These are phyloP conservation scores for Colletotrichum sp. DNA, from an alignment of 2,329 filamentous ascomycete species.

Conservation along the genomic window DNA sequence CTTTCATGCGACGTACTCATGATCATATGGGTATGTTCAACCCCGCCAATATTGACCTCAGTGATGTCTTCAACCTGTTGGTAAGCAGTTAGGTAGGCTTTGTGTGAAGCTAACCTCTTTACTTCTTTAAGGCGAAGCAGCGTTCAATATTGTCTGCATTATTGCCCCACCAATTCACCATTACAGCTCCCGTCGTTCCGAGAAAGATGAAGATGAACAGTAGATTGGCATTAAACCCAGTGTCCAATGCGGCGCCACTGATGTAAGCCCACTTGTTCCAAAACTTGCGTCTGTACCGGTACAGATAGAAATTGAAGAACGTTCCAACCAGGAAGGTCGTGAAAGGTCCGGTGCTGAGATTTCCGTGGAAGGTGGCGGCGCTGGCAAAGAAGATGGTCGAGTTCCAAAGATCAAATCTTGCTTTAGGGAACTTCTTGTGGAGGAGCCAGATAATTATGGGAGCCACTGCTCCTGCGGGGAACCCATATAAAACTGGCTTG, in stretches of 20 bases:
- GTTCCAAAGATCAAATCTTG: conserved; percentile 63
- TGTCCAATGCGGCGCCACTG: conserved; percentile 66
- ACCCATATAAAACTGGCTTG: conserved; percentile 55
- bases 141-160: conserved; percentile 59
- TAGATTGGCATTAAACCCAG: conserved; percentile 67
- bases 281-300: conserved; percentile 57
- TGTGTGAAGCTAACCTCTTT: background rate
- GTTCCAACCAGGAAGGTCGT: conserved; percentile 64
- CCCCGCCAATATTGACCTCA: background rate
- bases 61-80: background rate
- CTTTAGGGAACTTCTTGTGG: conserved; percentile 56
- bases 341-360: conserved; percentile 64
- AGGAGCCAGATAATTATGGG: conserved; percentile 55
- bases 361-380: conserved; percentile 62
- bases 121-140: conserved; percentile 55
- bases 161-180: conserved; percentile 71
- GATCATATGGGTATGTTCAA: background rate
- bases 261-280: conserved; percentile 68
- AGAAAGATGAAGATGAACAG: conserved; percentile 65
- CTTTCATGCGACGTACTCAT: background rate
- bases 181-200: conserved; percentile 58
- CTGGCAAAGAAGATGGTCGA: conserved; percentile 66
- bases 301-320: conserved; percentile 64
- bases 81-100: background rate
- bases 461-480: conserved; percentile 52